Percentiles rank a stretch among this genome's conserved stretches.
phyloP scores from a whole-genome alignment of 2,329 filamentous ascomycete species.

The Venturia nashicola region DNA sequence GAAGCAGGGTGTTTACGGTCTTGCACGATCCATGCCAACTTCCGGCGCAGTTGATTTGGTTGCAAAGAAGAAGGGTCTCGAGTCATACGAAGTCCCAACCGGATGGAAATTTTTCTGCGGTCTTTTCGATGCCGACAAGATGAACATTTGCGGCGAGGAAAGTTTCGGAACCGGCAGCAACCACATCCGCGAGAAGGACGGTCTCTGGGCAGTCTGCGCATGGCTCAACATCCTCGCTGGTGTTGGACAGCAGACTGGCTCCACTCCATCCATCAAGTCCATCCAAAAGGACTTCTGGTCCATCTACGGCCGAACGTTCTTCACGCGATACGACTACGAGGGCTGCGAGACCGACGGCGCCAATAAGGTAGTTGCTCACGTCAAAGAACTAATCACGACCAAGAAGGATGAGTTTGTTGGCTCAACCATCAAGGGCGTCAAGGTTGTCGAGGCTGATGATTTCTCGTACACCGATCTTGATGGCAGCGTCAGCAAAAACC shows the following conservation, averaged over 20 bases:
- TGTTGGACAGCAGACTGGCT: constrained; percentile 67
- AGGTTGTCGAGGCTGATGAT: constrained; percentile 81
- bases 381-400: constrained; percentile 63
- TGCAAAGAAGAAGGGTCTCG: constrained; percentile 81
- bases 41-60: constrained; percentile 92
- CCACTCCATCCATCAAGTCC: constrained; percentile 83
- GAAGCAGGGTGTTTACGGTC: constrained; percentile 88
- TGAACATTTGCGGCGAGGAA: constrained; percentile 98
- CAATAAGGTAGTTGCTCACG: constrained; percentile 73
- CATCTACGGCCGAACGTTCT: constrained; percentile 93
- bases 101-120: constrained; percentile 99
- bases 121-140: constrained; percentile 85
- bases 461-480: constrained; percentile 99
- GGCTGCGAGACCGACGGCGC: constrained; percentile 84
- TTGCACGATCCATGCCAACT: constrained; percentile 96
- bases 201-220: constrained; percentile 90
- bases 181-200: constrained; percentile 98
- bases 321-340: constrained; percentile 98
- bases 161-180: constrained; percentile 96
- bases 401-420: constrained; percentile 66
- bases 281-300: constrained; percentile 98
- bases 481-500: constrained; percentile 87
- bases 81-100: constrained; percentile 93
- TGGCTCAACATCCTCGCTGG: constrained; percentile 99
- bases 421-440: constrained; percentile 69